Conservation (phyloP, 2,329 filamentous ascomycete genomes). For the Shiraia sp. region DNA sequence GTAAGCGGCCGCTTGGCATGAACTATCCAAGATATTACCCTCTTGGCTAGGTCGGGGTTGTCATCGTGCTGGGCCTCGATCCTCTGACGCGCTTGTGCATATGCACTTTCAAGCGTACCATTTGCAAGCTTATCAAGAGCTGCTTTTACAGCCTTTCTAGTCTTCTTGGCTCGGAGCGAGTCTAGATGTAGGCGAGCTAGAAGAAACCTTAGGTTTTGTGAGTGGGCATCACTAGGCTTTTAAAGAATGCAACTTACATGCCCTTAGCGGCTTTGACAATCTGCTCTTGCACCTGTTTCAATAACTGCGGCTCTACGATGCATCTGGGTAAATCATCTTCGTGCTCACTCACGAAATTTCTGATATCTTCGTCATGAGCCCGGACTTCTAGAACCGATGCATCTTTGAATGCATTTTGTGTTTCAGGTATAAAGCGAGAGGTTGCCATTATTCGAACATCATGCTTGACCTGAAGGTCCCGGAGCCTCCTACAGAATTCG, state of each 20-base stretch:
- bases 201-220: constrained; percentile 8
- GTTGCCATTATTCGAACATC: constrained; percentile 14
- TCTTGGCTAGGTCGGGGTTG: constrained; percentile 41
- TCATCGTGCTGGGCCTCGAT: constrained; percentile 46
- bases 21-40: constrained; percentile 16
- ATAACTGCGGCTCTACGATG: constrained; percentile 13
- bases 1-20: constrained; percentile 17
- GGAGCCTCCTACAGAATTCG: constrained; percentile 2
- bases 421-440: constrained; percentile 15
- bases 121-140: background rate
- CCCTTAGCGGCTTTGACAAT: constrained; percentile 18
- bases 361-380: constrained; percentile 21
- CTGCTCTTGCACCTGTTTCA: constrained; percentile 13
- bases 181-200: constrained; percentile 4
- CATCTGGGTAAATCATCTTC: constrained; percentile 16
- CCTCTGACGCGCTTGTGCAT: constrained; percentile 21
- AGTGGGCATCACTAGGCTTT: background rate
- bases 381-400: constrained; percentile 13
- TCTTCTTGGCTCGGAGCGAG: constrained; percentile 1
- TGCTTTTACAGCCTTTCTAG: background rate
- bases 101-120: constrained; percentile 10
- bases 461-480: constrained; percentile 3
- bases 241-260: background rate
- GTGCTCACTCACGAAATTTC: constrained; percentile 14
- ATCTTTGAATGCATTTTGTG: constrained; percentile 8